Conservation (phyloP, 2,329 filamentous ascomycete genomes). For the Diaporthe longicolla region DNA sequence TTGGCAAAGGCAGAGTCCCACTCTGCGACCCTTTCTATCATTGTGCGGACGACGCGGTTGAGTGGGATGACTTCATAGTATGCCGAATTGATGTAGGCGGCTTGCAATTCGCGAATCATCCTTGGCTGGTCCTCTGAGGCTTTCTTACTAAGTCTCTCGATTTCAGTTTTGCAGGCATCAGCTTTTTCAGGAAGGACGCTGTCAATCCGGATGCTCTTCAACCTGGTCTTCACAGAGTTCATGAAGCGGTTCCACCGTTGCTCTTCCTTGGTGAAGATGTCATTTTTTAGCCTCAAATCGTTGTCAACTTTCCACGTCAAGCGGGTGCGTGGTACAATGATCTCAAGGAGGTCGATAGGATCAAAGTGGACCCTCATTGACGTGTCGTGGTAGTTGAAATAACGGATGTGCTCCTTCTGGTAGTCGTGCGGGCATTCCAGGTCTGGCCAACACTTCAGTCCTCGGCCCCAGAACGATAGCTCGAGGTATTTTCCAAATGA, state of each 20-base stretch:
- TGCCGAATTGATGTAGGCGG: slow-evolving; percentile 91
- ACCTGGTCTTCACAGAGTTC: slow-evolving; percentile 83
- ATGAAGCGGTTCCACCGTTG: slow-evolving; percentile 90
- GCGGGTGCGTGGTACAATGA: slow-evolving; percentile 89
- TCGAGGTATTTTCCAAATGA: slow-evolving; percentile 99
- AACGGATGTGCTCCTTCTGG: slow-evolving; percentile 91
- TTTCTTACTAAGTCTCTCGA: slow-evolving; percentile 82
- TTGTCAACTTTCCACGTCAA: slow-evolving; percentile 99
- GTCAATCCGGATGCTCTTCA: slow-evolving; percentile 91
- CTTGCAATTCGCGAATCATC: slow-evolving; percentile 83
- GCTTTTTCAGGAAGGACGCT: slow-evolving; percentile 90
- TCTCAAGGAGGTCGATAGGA: slow-evolving; percentile 91
- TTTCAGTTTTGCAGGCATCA: slow-evolving; percentile 84
- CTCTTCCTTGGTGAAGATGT: slow-evolving; percentile 86
- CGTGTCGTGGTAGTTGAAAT: slow-evolving; percentile 90
- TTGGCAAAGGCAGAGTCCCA: slow-evolving; percentile 94
- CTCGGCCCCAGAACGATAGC: slow-evolving; percentile 93
- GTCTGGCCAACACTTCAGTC: slow-evolving; percentile 79
- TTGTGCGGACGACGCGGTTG: slow-evolving; percentile 88
- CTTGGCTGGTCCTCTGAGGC: slow-evolving; percentile 86
- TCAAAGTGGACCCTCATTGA: slow-evolving; percentile 94
- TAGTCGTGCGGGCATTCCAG: slow-evolving; percentile 89
- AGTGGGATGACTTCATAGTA: slow-evolving; percentile 98
- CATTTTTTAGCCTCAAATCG: slow-evolving; percentile 92
- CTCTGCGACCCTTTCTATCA: slow-evolving; percentile 91